Evolutionary conservation across 106 monocot genomes (phyloP).

Genomic region (Posidonia australis): DNA sequence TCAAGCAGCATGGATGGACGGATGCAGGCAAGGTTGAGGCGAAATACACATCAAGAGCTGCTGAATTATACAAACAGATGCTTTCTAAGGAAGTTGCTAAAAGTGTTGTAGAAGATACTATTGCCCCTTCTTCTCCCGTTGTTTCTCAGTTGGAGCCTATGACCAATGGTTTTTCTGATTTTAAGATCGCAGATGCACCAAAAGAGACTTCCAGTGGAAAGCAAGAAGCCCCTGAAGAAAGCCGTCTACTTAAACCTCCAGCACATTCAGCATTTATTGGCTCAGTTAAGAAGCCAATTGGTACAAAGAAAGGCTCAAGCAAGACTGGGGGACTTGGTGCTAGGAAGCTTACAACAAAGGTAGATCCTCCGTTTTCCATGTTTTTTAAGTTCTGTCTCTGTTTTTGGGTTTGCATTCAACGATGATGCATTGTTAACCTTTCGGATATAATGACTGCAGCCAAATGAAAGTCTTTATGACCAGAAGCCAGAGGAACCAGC

Average conservation of each 20-base stretch:
- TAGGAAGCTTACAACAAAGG: conserved; percentile 68
- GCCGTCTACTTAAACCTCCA: conserved; percentile 43
- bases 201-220: conserved; percentile 23
- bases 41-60: conserved; percentile 73
- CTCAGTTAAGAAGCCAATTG: conserved; percentile 57
- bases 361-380: no score
- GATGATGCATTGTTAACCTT: no score
- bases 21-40: conserved; percentile 81
- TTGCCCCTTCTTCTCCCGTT: conserved; percentile 44
- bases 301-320: conserved; percentile 44
- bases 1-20: conserved; percentile 91
- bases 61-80: conserved; percentile 68
- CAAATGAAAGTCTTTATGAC: conserved; percentile 89
- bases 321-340: conserved; percentile 69
- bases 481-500: conserved; percentile 85
- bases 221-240: conserved; percentile 23
- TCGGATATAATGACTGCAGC: no score
- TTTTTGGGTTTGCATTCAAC: no score
- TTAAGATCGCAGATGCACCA: conserved; percentile 29
- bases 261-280: conserved; percentile 27
- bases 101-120: conserved; percentile 39
- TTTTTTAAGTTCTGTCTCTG: no score
- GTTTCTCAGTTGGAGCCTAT: conserved; percentile 20
- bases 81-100: conserved; percentile 79
- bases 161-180: conserved; percentile 32